Conservation (phyloP, 441 rosid species). For the Isatis lusitanica region DNA sequence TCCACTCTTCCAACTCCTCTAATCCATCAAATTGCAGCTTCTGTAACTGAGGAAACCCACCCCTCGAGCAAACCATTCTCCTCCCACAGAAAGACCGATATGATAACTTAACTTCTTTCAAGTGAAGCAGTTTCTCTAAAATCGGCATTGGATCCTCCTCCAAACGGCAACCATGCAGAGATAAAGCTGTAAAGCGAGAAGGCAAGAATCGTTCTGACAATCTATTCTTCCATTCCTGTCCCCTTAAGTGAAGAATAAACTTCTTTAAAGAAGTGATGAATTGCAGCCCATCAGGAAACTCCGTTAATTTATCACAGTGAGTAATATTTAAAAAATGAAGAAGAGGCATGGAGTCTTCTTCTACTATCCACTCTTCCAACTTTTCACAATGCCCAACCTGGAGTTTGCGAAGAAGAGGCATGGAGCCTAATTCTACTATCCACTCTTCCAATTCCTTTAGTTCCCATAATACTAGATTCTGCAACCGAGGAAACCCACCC, state of each 20-base stretch:
- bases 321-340: neutral
- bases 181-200: neutral
- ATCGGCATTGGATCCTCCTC: conserved; percentile 11
- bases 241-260: neutral
- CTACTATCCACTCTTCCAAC: neutral
- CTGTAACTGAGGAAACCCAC: conserved; percentile 1
- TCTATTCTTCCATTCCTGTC: neutral
- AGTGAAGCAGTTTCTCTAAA: neutral
- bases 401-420: neutral
- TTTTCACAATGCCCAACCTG: neutral
- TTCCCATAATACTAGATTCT: no score
- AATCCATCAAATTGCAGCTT: neutral
- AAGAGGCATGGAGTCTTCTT: neutral
- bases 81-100: neutral
- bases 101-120: neutral
- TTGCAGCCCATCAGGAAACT: neutral
- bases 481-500: no score
- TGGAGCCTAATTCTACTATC: neutral
- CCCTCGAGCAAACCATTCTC: neutral
- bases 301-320: neutral
- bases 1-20: conserved; percentile 21
- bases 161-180: neutral
- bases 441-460: neutral
- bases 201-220: neutral
- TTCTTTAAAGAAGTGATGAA: neutral